Evolutionary conservation across 305 asterid genomes (phyloP), one percentile per base, ranked within the genome.

Genomic region (Withania somnifera): DNA sequence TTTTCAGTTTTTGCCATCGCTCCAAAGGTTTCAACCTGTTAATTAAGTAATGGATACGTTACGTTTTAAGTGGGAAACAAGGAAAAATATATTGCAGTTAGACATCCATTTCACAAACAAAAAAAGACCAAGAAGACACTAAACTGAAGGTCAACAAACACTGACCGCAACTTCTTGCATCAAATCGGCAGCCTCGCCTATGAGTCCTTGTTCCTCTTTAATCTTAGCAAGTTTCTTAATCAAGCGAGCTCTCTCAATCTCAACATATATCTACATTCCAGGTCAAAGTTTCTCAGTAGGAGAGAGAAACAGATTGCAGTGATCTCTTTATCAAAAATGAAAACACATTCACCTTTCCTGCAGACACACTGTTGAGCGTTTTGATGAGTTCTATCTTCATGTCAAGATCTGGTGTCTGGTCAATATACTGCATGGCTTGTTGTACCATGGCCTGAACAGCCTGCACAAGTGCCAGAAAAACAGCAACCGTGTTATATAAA

Each of bases 1-100:
- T 95, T 95, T 87, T 95, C 99, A 82, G 99, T 94, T 88, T 95
- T 95, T 32, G 99, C 99, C 99, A 95, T 95, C 58, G 97, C 98
- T 7, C 99, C 98, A 88, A 95, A 95, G 9, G 99, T 94, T 84
- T 95, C 98, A 47, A 95, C 99, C 99, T 95, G 92, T 57, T 52
- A 82, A 61, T 53, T 19, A 56, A 24, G 22, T 45, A 20, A 17
- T 19, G 42, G 54, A 34, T 11, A 50, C 66, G 42, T 45, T 19
- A 58, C 64, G 40, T 28, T 67, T 38, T 11, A 17, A 45, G 45
- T 24, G 79, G 19, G 6, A 26, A 26, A n/a, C 8, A 75, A 51
- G 61, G 40, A 75, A 42, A 60, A 8, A 5, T 7, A 51, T 26
- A 51, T 75, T 75, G 42, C 60, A 26, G 79, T 51, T 26, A 24